Conservation (phyloP, 768 basidiomycete species). For the Hericium coralloides region DNA sequence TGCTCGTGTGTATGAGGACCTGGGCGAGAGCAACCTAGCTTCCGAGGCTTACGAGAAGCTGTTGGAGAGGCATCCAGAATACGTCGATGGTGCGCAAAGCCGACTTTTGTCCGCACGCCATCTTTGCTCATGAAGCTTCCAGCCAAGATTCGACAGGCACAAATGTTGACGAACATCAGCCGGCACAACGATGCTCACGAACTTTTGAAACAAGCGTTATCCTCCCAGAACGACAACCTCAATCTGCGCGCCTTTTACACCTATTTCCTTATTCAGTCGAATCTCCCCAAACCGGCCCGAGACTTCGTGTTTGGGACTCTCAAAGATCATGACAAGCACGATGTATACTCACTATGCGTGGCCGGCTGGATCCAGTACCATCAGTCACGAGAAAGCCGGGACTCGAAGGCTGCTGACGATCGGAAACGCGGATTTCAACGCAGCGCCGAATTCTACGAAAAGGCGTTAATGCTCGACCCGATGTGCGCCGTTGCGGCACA, state of each 20-base stretch:
- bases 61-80: slow-evolving; percentile 87
- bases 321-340: slow-evolving; percentile 78
- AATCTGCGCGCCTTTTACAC: slow-evolving; percentile 92
- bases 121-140: not conserved
- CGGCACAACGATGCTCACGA: slow-evolving; percentile 79
- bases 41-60: slow-evolving; percentile 84
- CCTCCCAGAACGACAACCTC: slow-evolving; percentile 66
- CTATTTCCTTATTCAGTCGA: slow-evolving; percentile 80
- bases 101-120: not conserved
- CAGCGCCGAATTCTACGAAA: slow-evolving; percentile 87
- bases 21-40: slow-evolving; percentile 62
- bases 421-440: slow-evolving; percentile 71
- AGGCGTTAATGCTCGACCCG: slow-evolving; percentile 78
- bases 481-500: slow-evolving; percentile 90
- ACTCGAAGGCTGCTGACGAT: slow-evolving; percentile 55
- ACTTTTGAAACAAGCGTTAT: slow-evolving; percentile 81
- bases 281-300: slow-evolving; percentile 60
- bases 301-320: slow-evolving; percentile 88
- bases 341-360: slow-evolving; percentile 87
- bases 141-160: slow-evolving; percentile 92
- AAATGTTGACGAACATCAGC: slow-evolving; percentile 63
- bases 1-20: slow-evolving; percentile 84
- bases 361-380: slow-evolving; percentile 82
- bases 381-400: slow-evolving; percentile 77
- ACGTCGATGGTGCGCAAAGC: slow-evolving; percentile 72